Evolutionary conservation across 23 red algal species (phyloP), one percentile per base, ranked within the genome.

Genomic region (Agarophyton chilense): DNA sequence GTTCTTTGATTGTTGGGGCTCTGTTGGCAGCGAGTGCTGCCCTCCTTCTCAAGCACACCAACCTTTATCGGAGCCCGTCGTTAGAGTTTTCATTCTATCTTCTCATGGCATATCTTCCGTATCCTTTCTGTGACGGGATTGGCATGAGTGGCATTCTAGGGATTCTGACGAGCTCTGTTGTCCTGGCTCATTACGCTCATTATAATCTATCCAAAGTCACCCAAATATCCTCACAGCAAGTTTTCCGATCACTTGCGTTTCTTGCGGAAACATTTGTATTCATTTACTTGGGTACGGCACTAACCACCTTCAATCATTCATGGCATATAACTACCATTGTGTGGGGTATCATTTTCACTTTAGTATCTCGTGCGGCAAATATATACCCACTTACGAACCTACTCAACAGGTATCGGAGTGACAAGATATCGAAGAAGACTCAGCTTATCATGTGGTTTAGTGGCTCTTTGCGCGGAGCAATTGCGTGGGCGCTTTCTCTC

Each of bases 391-490:
- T 99, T 5, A 88, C 97, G 14, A 34, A 58, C 29, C 35, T 99
- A 39, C 26, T 96, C 5, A 99, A 99, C 80, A 84, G 82, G 46
- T 99, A 92, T 74, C 84, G 97, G 39, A 52, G 29, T 22, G 84
- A 94, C 36, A 90, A 96, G 66, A 99, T 99, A 70, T 90, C 77
- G 39, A 53, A 66, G 43, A 99, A 95, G 40, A 99, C 92, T 41
- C 90, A 96, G 49, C 82, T 99, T 10, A 92, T 99, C 36, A 93
- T 99, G 93, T 99, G 97, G 97, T 99, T 99, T 74, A 96, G 93
- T n/a, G 97, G 97, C 34, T 89, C 70, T 34, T 79, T 99, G 17
- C 84, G 97, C 25, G 97, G 97, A 0, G 97, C 97, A 40, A 95
- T 99, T 40, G 97, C 97, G n/a, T 99, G 95, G 85, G 97, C 97